Evolutionary conservation across 257 asterid species (phyloP), one percentile per base, ranked within the genome.

Genomic region (Haberlea rhodopensis): DNA sequence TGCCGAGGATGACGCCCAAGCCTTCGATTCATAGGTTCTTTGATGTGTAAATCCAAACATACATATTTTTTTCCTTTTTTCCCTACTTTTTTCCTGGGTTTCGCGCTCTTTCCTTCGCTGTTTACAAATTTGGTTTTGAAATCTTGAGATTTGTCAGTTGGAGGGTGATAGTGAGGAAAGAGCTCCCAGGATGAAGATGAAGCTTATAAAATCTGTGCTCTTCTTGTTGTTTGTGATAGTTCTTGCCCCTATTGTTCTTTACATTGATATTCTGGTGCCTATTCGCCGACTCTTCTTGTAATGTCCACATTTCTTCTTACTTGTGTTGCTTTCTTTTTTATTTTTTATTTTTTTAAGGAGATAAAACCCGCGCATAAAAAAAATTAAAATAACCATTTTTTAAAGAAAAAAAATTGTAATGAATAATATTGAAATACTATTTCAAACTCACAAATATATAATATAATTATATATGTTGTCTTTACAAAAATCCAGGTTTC

Each of bases 231-330:
- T 81, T 49, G 73, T 85, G 13, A 80, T 91, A 19, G 86, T 89
- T 78, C 68, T 85, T 67, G 84, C 87, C 73, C 94, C 94, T 1
- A 81, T 89, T 63, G 73, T 85, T 60, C 95, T 85, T 67, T 85
- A 80, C 70, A 83, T 89, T 43, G 76, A 81, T 81, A 87, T 80
- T 57, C 82, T 84, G 79, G 79, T 40, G 53, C 73, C 66, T 77
- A 81, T 75, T 73, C 69, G 71, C 80, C 52, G 46, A 88, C 51
- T 45, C 88, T 73, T 71, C 85, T 66, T 80, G 95, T 89, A 86
- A 77, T 57, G 34, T 28, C 71, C 65, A 11, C 32, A 6, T 55
- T 58, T 37, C 46, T 23, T 18, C 29, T 32, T 27, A 13, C 20
- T 66, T 19, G 27, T 62, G 8, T 27, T 51, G 23, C 53, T 8